Conservation (phyloP, 805 yeast genomes). For the Zygosaccharomyces rouxii region DNA sequence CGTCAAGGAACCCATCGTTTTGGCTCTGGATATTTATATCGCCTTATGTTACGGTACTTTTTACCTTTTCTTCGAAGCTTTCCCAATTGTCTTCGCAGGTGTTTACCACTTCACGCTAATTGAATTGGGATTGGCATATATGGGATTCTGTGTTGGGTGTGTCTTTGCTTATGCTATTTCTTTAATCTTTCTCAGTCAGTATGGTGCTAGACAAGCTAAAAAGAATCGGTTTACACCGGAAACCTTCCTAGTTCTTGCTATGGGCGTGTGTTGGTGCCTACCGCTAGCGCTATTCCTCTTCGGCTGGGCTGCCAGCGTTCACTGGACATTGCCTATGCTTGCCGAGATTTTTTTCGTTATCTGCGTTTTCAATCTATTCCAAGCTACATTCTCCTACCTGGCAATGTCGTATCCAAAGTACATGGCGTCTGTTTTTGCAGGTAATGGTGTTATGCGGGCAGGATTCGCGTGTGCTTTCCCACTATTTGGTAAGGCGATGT, state of each 20-base stretch:
- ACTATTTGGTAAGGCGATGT: slow-evolving; percentile 59
- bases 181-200: slow-evolving; percentile 27
- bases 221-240: slow-evolving; percentile 39
- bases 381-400: slow-evolving; percentile 47
- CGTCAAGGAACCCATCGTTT: slow-evolving; percentile 52
- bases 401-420: slow-evolving; percentile 46
- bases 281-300: slow-evolving; percentile 44
- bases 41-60: slow-evolving; percentile 49
- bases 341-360: slow-evolving; percentile 40
- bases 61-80: slow-evolving; percentile 58
- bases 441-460: slow-evolving; percentile 49
- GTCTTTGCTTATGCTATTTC: slow-evolving; percentile 35
- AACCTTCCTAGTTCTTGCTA: slow-evolving; percentile 40
- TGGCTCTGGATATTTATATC: slow-evolving; percentile 48
- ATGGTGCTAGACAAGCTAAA: slow-evolving; percentile 27
- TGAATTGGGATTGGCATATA: slow-evolving; percentile 45
- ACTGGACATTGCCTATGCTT: slow-evolving; percentile 49
- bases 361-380: slow-evolving; percentile 47
- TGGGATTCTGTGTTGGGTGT: slow-evolving; percentile 46
- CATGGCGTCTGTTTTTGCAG: slow-evolving; percentile 57
- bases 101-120: slow-evolving; percentile 45
- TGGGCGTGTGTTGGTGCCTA: slow-evolving; percentile 39
- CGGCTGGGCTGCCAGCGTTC: slow-evolving; percentile 48
- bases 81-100: slow-evolving; percentile 50
- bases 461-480: slow-evolving; percentile 58